Evolutionary conservation across 2,329 filamentous ascomycete genomes (phyloP).

Genomic region (Xylaria polymorpha): DNA sequence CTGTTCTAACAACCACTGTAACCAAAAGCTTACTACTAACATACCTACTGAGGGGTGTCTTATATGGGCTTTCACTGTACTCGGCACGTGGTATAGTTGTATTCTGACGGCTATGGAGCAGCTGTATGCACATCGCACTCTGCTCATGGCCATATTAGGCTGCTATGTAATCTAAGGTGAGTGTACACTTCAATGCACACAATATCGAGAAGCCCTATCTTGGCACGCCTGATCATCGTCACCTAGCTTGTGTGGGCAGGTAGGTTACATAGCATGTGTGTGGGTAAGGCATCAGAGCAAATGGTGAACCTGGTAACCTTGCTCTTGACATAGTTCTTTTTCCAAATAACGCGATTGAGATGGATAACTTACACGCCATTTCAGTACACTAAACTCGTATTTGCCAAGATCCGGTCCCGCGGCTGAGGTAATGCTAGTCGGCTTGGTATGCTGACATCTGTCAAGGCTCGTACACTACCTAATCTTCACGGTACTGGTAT

Average conservation of each 20-base stretch:
- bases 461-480: neutral
- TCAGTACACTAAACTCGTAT: neutral
- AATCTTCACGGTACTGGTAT: constrained; percentile 11
- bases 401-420: neutral
- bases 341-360: neutral
- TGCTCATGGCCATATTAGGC: neutral
- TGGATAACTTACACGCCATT: neutral
- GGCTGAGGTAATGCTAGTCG: constrained; percentile 4
- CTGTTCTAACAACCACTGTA: neutral
- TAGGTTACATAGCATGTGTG: neutral
- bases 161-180: no score
- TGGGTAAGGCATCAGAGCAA: neutral
- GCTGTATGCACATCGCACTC: neutral
- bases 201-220: constrained; percentile 1
- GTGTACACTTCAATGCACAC: constrained; percentile 1
- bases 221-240: neutral
- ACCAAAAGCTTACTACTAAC: constrained; percentile 17
- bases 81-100: neutral
- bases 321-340: neutral
- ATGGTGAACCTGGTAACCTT: neutral
- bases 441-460: neutral
- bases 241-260: neutral
- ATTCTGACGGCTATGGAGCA: neutral
- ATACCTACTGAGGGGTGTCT: neutral
- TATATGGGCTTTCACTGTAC: neutral